Evolutionary conservation across 148 eudicot species (phyloP), one percentile per base, ranked within the genome.

Genomic region (Nyssa sinensis): DNA sequence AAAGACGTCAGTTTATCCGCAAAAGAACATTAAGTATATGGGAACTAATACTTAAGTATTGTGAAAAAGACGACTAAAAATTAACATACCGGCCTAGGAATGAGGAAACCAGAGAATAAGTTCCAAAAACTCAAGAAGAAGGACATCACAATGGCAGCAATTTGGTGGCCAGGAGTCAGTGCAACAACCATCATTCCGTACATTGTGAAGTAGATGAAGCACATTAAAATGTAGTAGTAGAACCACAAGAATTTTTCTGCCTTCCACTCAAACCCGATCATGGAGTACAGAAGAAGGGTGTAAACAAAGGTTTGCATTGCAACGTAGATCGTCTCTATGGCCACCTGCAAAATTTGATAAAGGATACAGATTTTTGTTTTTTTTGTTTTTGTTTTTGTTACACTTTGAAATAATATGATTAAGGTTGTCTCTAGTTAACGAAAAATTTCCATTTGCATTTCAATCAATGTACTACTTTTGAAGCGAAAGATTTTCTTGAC

Each of bases 111-210:
- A 7, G 92, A 80, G 76, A 90, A 89, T 32, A 90, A 77, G 76
- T 89, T 90, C 96, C 96, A 93, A 35, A 93, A 85, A 80, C 83
- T 78, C 44, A 84, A 64, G 80, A 90, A 93, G 85, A 90, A 90
- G n/a, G 82, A 69, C 85, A 83, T 79, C 27, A 79, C 39, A 64
- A 90, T 82, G 69, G 90, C 87, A 9, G 87, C 87, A 39, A 90
- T 70, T 68, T 90, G 88, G 23, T 60, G 75, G 51, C 85, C 77
- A 0, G 98, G 98, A 7, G 92, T 93, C 34, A 89, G 77, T 17
- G 98, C 83, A 11, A 90, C 86, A 57, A 85, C 75, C 96, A 91
- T 89, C 98, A 93, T 93, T 0, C 98, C 96, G 5, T 79, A 93
- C 72, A 83, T n/a, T 3, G 93, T 84, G 71, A 80, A 88, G 86